Evolutionary conservation across 2,329 filamentous ascomycete genomes (phyloP), one percentile per base, ranked within the genome.

Genomic region (Aspergillus fumigatiaffinis): DNA sequence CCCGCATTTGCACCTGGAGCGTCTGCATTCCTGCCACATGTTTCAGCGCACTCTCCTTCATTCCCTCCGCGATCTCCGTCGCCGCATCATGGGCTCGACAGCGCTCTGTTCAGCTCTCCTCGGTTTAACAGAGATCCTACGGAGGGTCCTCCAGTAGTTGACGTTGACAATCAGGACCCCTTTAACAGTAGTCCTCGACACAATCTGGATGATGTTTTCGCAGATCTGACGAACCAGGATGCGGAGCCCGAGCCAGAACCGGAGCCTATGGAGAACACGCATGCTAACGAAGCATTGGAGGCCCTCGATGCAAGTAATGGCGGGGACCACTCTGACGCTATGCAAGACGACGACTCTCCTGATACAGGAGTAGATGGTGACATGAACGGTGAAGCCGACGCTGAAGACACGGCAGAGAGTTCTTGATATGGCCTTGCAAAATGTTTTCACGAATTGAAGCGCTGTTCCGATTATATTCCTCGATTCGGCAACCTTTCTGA

Each of bases 201-300:
- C 53, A 68, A 75, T 48, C 61, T 77, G 52, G 77, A 77, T 57
- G 75, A 77, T 56, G 72, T 80, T 21, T 80, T 79, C 62, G 76
- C 75, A 9, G 77, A 79, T 51, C 64, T 80, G 55, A 79, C 76
- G 1, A 77, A 78, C 53, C 74, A 78, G 57, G 76, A 79, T 58
- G 68, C 62, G 9, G 74, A 77, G 8, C 63, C 60, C 4, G 70
- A 69, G 25, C 64, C 50, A 7, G 64, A 66, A 20, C 61, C 66
- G 50, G 69, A 68, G 63, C 68, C 62, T 12, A 72, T 75, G 69
- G 75, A 78, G 53, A 76, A 77, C 28, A 75, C 73, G n/a, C 77
- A 80, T 62, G 77, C 76, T 7, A 78, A 76, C 44, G 77, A 80
- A 61, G 77, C 77, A 3, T 64, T 80, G 21, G 77, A 79, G 56